phyloP scores from a whole-genome alignment of 345 rosid species.

The Gossypium sturtianum region DNA sequence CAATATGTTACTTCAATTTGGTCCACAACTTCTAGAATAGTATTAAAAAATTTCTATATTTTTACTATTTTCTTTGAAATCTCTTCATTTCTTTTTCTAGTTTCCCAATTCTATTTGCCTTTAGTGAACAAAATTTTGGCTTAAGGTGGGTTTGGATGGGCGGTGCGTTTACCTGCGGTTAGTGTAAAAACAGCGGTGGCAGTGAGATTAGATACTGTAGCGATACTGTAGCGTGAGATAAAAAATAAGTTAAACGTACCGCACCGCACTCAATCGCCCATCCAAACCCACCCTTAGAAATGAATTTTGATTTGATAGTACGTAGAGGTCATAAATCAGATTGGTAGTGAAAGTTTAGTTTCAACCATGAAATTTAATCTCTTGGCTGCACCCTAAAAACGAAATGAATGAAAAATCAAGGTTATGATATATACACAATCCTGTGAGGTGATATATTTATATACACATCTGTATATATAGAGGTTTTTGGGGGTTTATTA shows the following conservation, averaged over 20 bases:
- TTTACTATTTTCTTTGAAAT: neutral
- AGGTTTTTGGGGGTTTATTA: neutral
- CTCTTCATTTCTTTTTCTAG: no score
- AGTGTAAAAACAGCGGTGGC: no score
- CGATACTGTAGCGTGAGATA: no score
- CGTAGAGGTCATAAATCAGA: neutral
- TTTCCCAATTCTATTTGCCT: neutral
- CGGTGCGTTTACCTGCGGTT: no score
- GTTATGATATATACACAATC: neutral
- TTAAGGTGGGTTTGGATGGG: no score
- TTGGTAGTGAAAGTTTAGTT: neutral
- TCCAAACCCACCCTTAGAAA: no score
- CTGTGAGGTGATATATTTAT: neutral
- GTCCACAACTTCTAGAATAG: neutral
- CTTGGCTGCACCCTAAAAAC: neutral
- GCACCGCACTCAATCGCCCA: no score
- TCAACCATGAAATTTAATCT: neutral
- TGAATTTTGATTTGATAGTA: neutral
- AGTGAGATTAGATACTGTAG: no score
- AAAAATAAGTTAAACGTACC: no score
- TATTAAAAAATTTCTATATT: neutral
- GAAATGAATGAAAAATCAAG: neutral
- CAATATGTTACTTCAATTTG: neutral
- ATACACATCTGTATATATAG: no score
- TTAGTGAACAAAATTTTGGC: neutral